Evolutionary conservation across 352 stramenopile genomes (phyloP), one percentile per base, ranked within the genome.

Genomic region (Pythium pectinolyticum): DNA sequence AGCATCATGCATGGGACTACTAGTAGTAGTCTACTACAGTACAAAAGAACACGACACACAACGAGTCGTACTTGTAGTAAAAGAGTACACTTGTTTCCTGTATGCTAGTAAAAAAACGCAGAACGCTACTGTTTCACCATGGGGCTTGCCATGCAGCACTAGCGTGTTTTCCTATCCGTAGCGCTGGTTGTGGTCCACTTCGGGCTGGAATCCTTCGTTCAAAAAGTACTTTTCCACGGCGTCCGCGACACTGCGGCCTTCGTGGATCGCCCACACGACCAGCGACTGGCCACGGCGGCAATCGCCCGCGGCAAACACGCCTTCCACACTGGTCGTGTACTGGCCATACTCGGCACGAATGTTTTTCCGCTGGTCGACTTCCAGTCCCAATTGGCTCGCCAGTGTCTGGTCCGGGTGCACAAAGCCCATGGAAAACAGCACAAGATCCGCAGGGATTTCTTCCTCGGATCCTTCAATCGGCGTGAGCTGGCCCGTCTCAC

Each of bases 181-280:
- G 61, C 82, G 82, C 70, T 91, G 81, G 78, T 88, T 89, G 68
- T 92, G 80, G 34, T 81, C 84, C 11, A 92, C 81, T 66, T 94
- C 82, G 6, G 83, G 82, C 61, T 91, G 82, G 56, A 85, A 87
- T 1, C 82, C 84, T 58, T 90, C 82, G 57, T 84, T 73, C 58
- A 92, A 40, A 61, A 94, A 92, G 70, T 92, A 94, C 59, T 89
- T 85, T 67, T 94, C 82, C 47, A 94, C 84, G 17, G 80, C 77
- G 45, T 94, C 82, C 12, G 97, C 97, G 15, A 96, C 93, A 28
- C 96, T 92, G 51, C 97, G 90, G 20, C 97, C 97, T 78, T 99
- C 97, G 68, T 99, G 95, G 74, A 99, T 99, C 8, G 97, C 97
- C 97, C 97, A 99, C 22, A 99, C 97, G 24, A 99, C 97, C 25